Evolutionary conservation across 345 rosid genomes (phyloP).

Genomic region (Hibiscus tridactylites): DNA sequence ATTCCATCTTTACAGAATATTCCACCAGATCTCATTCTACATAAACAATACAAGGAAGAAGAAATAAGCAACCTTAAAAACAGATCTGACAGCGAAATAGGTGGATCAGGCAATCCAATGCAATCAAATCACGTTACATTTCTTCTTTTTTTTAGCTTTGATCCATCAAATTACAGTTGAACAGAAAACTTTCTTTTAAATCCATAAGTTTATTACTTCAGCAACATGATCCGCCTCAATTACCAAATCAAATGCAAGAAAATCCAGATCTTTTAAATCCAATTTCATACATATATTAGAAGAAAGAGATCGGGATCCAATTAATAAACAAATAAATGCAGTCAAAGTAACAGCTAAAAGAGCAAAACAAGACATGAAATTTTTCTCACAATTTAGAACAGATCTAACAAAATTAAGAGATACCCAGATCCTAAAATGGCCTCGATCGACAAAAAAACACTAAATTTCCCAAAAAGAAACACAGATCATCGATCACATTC

Average conservation of each 20-base stretch:
- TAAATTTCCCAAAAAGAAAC: background rate
- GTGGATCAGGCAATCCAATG: background rate
- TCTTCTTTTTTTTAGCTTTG: background rate
- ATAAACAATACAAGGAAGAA: background rate
- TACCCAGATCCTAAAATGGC: background rate
- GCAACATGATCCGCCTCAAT: background rate
- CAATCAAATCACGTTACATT: background rate
- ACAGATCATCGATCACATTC: background rate
- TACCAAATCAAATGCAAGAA: background rate
- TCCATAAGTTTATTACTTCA: background rate
- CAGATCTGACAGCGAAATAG: background rate
- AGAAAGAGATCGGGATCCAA: background rate
- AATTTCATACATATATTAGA: background rate
- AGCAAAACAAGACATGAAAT: background rate
- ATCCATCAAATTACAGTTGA: background rate
- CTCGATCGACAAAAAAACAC: background rate
- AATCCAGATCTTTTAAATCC: background rate
- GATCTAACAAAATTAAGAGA: background rate
- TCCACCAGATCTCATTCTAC: background rate
- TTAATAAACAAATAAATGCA: background rate
- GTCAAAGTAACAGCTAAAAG: background rate
- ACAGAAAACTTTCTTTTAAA: background rate
- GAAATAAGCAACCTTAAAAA: background rate
- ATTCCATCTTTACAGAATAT: constrained; percentile 11
- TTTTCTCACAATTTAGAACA: background rate